Conservation (phyloP, 495 filamentous ascomycete genomes). For the Aspergillus bridgeri region DNA sequence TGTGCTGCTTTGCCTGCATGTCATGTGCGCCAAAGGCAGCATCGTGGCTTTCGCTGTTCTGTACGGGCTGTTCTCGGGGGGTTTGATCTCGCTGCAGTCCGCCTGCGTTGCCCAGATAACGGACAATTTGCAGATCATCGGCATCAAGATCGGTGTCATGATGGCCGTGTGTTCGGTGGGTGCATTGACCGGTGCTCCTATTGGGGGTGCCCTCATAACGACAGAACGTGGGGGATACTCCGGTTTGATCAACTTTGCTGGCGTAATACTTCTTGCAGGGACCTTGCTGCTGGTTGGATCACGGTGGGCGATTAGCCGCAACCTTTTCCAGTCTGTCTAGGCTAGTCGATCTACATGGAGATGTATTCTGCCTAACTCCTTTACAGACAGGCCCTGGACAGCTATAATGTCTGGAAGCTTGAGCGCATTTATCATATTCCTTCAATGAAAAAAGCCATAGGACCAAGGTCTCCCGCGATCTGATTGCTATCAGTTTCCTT, state of each 20-base stretch:
- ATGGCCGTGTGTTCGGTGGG: slow-evolving; percentile 45
- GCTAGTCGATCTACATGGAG: too few relatives aligned
- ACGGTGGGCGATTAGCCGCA: background rate
- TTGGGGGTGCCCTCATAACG: slow-evolving; percentile 50
- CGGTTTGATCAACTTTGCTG: background rate
- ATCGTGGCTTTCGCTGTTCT: slow-evolving; percentile 56
- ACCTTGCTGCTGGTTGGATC: background rate
- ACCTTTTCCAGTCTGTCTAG: background rate
- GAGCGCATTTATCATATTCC: too few relatives aligned
- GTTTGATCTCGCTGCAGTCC: slow-evolving; percentile 49
- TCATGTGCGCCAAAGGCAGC: slow-evolving; percentile 36
- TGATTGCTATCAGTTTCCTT: too few relatives aligned
- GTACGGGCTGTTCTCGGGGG: slow-evolving; percentile 63
- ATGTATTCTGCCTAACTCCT: too few relatives aligned
- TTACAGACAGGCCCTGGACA: too few relatives aligned
- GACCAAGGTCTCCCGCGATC: too few relatives aligned
- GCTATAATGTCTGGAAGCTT: too few relatives aligned
- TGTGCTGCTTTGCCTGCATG: slow-evolving; percentile 6
- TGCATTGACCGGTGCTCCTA: slow-evolving; percentile 55
- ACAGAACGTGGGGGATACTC: background rate
- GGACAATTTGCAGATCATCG: slow-evolving; percentile 36
- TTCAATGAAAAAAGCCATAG: too few relatives aligned
- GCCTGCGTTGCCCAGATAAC: slow-evolving; percentile 4
- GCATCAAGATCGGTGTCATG: slow-evolving; percentile 58
- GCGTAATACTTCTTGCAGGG: background rate